Conservation (phyloP, 257 asterid genomes). For the Eucommia ulmoides region DNA sequence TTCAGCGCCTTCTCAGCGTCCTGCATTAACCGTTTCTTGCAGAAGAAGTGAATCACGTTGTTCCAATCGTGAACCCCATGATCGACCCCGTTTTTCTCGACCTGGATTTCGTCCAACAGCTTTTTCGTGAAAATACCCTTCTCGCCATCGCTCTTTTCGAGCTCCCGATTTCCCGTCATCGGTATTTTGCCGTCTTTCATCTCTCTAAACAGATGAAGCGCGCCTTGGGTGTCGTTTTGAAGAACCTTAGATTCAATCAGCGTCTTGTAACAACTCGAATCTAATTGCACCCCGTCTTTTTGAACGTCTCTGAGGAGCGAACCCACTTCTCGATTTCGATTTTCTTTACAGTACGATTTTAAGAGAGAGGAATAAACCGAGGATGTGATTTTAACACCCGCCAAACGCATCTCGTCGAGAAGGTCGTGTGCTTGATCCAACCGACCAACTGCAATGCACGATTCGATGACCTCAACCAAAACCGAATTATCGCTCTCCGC, state of each 20-base stretch:
- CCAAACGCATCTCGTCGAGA: slow-evolving; percentile 85
- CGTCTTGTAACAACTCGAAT: slow-evolving; percentile 56
- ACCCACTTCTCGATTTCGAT: slow-evolving; percentile 40
- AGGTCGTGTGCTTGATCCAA: slow-evolving; percentile 84
- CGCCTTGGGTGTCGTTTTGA: slow-evolving; percentile 61
- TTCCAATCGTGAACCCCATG: slow-evolving; percentile 88
- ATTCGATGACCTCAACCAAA: slow-evolving; percentile 46
- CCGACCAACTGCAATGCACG: slow-evolving; percentile 80
- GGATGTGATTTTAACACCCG: slow-evolving; percentile 63
- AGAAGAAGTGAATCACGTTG: slow-evolving; percentile 77
- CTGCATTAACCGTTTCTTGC: slow-evolving; percentile 78
- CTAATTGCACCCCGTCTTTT: slow-evolving; percentile 69
- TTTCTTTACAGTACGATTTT: slow-evolving; percentile 57
- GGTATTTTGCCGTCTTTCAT: slow-evolving; percentile 78
- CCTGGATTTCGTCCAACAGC: slow-evolving; percentile 69
- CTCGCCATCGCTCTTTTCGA: slow-evolving; percentile 19
- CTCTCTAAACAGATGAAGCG: slow-evolving; percentile 69
- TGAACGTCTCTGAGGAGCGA: slow-evolving; percentile 80
- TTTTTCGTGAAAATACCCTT: slow-evolving; percentile 45
- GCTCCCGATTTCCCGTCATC: slow-evolving; percentile 28
- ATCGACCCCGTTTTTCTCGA: slow-evolving; percentile 52
- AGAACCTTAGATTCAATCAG: slow-evolving; percentile 51
- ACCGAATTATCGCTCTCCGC: slow-evolving; percentile 57
- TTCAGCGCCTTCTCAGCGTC: slow-evolving; percentile 88
- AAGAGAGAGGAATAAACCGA: slow-evolving; percentile 65